These are phyloP conservation scores for Penicillium simplicissimum DNA, from an alignment of 495 filamentous ascomycete genomes.

Conservation along the genomic window DNA sequence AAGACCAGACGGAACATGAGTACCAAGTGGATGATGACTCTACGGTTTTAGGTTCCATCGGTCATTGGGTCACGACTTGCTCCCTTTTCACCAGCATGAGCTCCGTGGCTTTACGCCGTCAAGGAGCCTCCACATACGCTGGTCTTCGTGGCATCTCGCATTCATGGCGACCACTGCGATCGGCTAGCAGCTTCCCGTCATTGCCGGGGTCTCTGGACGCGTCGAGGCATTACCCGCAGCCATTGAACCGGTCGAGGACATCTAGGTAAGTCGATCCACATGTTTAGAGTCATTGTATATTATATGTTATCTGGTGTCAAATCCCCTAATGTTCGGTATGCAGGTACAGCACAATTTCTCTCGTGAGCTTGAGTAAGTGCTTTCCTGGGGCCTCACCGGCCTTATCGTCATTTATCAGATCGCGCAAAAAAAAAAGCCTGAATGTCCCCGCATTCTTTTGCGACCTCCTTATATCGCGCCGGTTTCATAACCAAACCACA, in stretches of 20 bases:
- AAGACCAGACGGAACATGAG: neutral
- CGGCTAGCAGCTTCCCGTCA: constrained; percentile 12
- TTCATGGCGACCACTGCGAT: constrained; percentile 6
- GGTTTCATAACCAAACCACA: neutral
- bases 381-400: constrained; percentile 6
- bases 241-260: constrained; percentile 10
- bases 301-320: constrained; percentile 2
- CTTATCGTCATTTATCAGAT: constrained; percentile 25
- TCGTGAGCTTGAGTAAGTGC: constrained; percentile 20
- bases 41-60: neutral
- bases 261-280: constrained; percentile 14
- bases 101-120: constrained; percentile 1
- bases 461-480: neutral
- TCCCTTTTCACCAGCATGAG: constrained; percentile 14
- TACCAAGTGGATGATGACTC: neutral
- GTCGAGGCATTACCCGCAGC: constrained; percentile 6
- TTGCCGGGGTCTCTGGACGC: constrained; percentile 14
- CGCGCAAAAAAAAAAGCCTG: constrained; percentile 10
- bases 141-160: neutral
- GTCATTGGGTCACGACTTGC: neutral
- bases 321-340: neutral
- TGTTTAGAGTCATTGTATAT: constrained; percentile 3
- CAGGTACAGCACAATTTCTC: constrained; percentile 8
- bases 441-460: constrained; percentile 2
- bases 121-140: neutral